A percentile compares a stretch with the other conserved stretches of the same genome.
phyloP scores from a whole-genome alignment of 768 basidiomycete species.

The Serendipita sp. region DNA sequence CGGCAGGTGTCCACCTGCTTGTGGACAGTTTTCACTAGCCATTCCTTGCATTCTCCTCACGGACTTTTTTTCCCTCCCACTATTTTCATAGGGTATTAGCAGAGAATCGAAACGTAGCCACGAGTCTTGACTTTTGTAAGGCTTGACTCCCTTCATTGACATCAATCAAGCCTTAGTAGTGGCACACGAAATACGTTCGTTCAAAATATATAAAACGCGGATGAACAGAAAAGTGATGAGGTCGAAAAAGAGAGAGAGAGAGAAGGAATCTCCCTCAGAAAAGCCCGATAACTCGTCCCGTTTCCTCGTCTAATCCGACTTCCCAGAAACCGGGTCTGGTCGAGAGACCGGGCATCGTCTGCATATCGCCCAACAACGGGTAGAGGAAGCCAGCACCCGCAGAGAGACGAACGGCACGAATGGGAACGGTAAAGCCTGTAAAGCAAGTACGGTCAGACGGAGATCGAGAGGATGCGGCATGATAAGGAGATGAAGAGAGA shows the following conservation, averaged over 20 bases:
- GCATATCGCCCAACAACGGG: constrained; percentile 91
- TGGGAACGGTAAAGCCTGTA: constrained; percentile 79
- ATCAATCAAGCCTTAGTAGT: no score
- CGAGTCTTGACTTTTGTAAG: no score
- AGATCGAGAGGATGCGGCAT: neutral
- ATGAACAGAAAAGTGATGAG: no score
- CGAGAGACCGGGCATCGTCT: constrained; percentile 92
- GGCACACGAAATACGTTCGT: no score
- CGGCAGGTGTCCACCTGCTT: no score
- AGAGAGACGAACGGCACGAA: constrained; percentile 71
- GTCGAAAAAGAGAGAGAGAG: neutral
- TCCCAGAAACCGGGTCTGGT: constrained; percentile 92
- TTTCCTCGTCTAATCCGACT: constrained; percentile 62
- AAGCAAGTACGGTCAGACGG: neutral
- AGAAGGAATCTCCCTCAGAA: constrained; percentile 38
- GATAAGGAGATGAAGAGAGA: neutral
- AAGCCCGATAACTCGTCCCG: constrained; percentile 70
- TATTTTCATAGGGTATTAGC: no score
- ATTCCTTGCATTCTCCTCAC: no score
- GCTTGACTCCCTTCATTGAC: no score
- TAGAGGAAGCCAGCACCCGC: constrained; percentile 95
- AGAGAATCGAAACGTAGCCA: no score
- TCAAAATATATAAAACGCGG: no score
- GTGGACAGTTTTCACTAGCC: no score
- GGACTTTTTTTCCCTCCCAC: no score